Evolutionary conservation across 2,329 filamentous ascomycete genomes (phyloP).

Genomic region (Diaporthe sp.): DNA sequence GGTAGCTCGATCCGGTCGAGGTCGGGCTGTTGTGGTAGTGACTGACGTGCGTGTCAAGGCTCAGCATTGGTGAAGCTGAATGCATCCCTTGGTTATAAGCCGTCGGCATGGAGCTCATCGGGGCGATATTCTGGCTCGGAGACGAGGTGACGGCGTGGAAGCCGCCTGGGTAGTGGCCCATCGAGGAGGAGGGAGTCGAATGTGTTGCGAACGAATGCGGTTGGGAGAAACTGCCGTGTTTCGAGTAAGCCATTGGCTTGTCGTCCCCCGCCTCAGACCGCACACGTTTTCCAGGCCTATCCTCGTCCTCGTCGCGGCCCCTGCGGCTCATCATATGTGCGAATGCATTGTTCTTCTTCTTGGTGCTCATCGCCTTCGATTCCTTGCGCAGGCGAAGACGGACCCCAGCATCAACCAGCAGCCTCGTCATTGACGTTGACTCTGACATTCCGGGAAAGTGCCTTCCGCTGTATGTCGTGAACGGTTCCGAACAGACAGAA

Average conservation of each 20-base stretch:
- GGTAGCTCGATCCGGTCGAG: conserved; percentile 40
- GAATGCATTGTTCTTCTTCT: conserved; percentile 57
- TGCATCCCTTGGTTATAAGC: conserved; percentile 30
- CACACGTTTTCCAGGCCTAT: conserved; percentile 38
- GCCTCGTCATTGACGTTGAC: conserved; percentile 84
- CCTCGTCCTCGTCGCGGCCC: conserved; percentile 34
- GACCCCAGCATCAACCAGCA: conserved; percentile 90
- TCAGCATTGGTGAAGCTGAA: conserved; percentile 34
- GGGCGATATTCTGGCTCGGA: conserved; percentile 33
- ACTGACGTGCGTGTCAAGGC: conserved; percentile 37
- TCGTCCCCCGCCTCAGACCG: conserved; percentile 38
- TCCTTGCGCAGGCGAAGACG: conserved; percentile 87
- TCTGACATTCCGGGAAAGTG: conserved; percentile 85
- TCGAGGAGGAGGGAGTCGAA: conserved; percentile 36
- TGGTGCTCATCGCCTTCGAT: conserved; percentile 70
- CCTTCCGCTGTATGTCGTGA: conserved; percentile 76
- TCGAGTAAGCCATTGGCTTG: conserved; percentile 32
- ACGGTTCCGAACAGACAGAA: conserved; percentile 72
- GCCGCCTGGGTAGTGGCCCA: conserved; percentile 32
- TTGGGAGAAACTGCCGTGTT: conserved; percentile 39
- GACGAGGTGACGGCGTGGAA: conserved; percentile 40
- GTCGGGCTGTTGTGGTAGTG: conserved; percentile 39
- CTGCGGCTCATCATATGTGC: conserved; percentile 43
- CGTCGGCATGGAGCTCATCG: conserved; percentile 37
- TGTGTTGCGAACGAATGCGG: conserved; percentile 38